Percentiles rank a stretch among this genome's conserved stretches.
Evolutionary conservation across 2,329 filamentous ascomycete genomes (phyloP).

Genomic region (Emmonsiellopsis sp.): DNA sequence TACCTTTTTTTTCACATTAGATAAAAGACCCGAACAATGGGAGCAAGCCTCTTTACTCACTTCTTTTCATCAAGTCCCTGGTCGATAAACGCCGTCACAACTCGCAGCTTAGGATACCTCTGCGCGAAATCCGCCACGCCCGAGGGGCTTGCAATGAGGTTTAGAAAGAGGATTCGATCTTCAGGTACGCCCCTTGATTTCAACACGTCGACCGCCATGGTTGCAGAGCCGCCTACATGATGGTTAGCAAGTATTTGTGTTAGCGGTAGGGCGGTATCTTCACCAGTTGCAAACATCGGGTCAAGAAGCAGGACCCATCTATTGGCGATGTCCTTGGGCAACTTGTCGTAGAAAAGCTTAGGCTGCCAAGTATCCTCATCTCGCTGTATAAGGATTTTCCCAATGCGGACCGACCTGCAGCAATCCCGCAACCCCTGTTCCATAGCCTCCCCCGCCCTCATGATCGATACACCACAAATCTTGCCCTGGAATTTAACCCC

Average conservation of each 20-base stretch:
- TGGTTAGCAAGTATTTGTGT: background rate
- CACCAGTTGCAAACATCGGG: constrained; percentile 98
- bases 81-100: constrained; percentile 94
- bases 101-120: constrained; percentile 78
- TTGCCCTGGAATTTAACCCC: constrained; percentile 95
- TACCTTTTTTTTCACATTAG: constrained; percentile 53
- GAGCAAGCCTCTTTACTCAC: constrained; percentile 39
- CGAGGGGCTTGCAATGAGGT: constrained; percentile 93
- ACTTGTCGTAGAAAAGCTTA: constrained; percentile 94
- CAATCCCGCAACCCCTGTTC: constrained; percentile 94
- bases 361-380: constrained; percentile 91
- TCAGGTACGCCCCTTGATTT: constrained; percentile 86
- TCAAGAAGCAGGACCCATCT: constrained; percentile 91
- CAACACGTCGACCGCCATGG: constrained; percentile 92
- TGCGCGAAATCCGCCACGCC: constrained; percentile 82
- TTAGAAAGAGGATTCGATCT: constrained; percentile 90
- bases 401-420: constrained; percentile 94
- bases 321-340: constrained; percentile 84
- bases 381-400: constrained; percentile 95
- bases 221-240: constrained; percentile 72
- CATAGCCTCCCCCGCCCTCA: constrained; percentile 97
- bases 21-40: background rate
- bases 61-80: constrained; percentile 96
- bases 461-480: constrained; percentile 97
- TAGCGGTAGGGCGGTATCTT: background rate